Evolutionary conservation across 306 rosid species (phyloP).

Genomic region (Carpinus fangiana): DNA sequence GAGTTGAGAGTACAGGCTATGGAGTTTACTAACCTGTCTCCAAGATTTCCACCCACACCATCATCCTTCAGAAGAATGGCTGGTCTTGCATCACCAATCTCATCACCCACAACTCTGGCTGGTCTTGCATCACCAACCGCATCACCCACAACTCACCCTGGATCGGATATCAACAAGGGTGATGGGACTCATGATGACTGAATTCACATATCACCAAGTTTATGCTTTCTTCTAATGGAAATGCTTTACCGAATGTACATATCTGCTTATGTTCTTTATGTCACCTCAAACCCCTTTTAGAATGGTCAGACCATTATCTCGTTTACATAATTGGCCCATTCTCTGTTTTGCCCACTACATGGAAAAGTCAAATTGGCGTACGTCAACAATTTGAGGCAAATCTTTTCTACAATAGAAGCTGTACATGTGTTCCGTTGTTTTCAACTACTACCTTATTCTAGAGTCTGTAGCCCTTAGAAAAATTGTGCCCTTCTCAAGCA

Average conservation of each 20-base stretch:
- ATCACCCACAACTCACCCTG: slow-evolving; percentile 11
- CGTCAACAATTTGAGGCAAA: neutral
- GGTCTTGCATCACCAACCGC: slow-evolving; percentile 34
- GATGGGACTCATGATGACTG: slow-evolving; percentile 29
- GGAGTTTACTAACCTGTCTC: slow-evolving; percentile 78
- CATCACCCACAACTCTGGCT: neutral
- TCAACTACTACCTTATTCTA: neutral
- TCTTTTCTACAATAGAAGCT: neutral
- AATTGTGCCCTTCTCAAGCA: neutral
- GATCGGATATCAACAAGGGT: slow-evolving; percentile 17
- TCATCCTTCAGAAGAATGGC: slow-evolving; percentile 25
- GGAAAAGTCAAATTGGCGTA: slow-evolving; percentile 6
- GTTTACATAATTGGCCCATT: slow-evolving; percentile 11
- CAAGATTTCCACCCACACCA: slow-evolving; percentile 57
- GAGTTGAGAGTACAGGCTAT: slow-evolving; percentile 81
- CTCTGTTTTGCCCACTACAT: slow-evolving; percentile 16
- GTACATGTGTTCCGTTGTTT: neutral
- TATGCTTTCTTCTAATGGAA: slow-evolving; percentile 19
- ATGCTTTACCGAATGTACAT: slow-evolving; percentile 30
- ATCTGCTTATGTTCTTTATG: slow-evolving; percentile 16
- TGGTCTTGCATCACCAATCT: slow-evolving; percentile 32
- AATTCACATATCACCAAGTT: slow-evolving; percentile 19
- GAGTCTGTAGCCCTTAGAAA: neutral
- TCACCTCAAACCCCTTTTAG: slow-evolving; percentile 29
- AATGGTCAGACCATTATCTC: slow-evolving; percentile 21